Evolutionary conservation across 768 basidiomycete species (phyloP), one percentile per base, ranked within the genome.

Genomic region (Russula emetica): DNA sequence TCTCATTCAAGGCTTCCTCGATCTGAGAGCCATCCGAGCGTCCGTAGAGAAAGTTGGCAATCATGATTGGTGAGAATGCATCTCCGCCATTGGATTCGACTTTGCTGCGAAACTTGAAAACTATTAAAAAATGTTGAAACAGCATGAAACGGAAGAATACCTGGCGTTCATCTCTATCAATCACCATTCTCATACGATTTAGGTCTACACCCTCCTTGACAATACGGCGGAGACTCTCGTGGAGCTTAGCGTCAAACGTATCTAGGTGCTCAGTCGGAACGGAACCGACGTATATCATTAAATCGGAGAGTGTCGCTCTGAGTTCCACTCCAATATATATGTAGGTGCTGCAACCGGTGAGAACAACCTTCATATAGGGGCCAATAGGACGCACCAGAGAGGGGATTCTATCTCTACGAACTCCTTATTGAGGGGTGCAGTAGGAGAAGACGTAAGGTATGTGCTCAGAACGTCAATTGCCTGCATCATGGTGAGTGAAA

Each of bases 331-430:
- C 83, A 69, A 98, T 90, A 70, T 88, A 90, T 70, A 99, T 89
- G 66, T 88, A 90, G 11, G 90, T 87, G 75, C 92, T 92, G 67
- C 26, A 60, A 62, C 14, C 34, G 45, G 55, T 53, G 10, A 70
- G 67, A 67, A 13, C 55, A 22, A 26, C 16, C 20, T n/a, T 42
- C 5, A 36, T 54, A 26, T 47, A 30, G 49, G 64, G 52, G 6
- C 44, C 14, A 22, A 50, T 49, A 40, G 6, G 22, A 71, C 81
- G 47, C 68, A 92, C 92, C 94, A 97, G 56, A 91, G 80, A 0
- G 97, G 97, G 54, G 87, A 85, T 67, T 94, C 86, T 57, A 88
- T 90, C 74, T 99, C 97, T 47, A 98, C 81, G 66, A 89, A 97
- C 74, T 94, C 91, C 75, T 95, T 97, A 71, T 88, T 92, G 63